Conservation (phyloP, 768 basidiomycete species). For the Fistulinella prunicolor region DNA sequence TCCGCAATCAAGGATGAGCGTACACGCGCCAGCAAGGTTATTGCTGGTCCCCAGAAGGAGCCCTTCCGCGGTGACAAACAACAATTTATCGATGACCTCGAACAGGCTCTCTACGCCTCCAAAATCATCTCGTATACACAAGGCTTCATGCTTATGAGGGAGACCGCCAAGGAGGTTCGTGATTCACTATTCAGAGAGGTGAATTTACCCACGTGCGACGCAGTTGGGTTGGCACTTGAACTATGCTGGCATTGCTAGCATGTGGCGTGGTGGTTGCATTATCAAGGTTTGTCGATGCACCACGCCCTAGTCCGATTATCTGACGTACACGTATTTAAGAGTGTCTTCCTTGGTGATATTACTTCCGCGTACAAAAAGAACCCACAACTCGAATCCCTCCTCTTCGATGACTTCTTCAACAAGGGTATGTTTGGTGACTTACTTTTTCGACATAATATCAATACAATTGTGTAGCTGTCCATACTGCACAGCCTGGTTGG, state of each 20-base stretch:
- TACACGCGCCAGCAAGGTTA: slow-evolving; percentile 84
- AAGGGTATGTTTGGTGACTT: slow-evolving; percentile 50
- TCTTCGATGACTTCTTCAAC: slow-evolving; percentile 98
- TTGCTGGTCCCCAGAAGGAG: slow-evolving; percentile 89
- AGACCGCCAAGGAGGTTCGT: slow-evolving; percentile 88
- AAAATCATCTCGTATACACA: slow-evolving; percentile 99
- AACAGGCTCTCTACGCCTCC: slow-evolving; percentile 98
- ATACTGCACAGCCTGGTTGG: slow-evolving; percentile 97
- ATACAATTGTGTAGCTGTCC: slow-evolving; percentile 54
- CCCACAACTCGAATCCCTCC: slow-evolving; percentile 78
- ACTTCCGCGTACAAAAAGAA: slow-evolving; percentile 88
- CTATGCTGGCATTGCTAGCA: slow-evolving; percentile 95
- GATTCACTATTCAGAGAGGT: neutral
- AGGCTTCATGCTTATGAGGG: slow-evolving; percentile 99
- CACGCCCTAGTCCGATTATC: slow-evolving; percentile 1
- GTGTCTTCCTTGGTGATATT: slow-evolving; percentile 94
- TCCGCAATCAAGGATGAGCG: slow-evolving; percentile 98
- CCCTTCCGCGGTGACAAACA: slow-evolving; percentile 97
- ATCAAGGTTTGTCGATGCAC: slow-evolving; percentile 65
- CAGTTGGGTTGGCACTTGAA: slow-evolving; percentile 88
- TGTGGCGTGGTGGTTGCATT: slow-evolving; percentile 99
- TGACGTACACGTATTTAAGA: slow-evolving; percentile 38
- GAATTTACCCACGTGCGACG: slow-evolving; percentile 3
- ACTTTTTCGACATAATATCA: slow-evolving; percentile 1
- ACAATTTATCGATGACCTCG: slow-evolving; percentile 98